Conservation (phyloP, 2,329 filamentous ascomycete genomes). For the Colletotrichum camelliae region DNA sequence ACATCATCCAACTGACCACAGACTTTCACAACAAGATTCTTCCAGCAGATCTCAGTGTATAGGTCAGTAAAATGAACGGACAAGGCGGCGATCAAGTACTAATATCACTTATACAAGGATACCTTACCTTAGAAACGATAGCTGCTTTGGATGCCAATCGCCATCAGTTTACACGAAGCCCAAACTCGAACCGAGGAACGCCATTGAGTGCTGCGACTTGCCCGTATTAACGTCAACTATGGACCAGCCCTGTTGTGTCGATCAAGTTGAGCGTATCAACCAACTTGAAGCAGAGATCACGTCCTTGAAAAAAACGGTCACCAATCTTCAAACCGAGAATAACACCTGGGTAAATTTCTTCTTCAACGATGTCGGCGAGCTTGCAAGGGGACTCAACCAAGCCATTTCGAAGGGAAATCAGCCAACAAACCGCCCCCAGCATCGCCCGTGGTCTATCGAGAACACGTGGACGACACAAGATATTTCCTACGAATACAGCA, state of each 20-base stretch:
- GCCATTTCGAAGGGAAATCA: not conserved
- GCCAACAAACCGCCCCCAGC: not conserved
- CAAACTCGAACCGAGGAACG: not conserved
- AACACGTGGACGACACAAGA: not conserved
- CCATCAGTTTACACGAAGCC: not conserved
- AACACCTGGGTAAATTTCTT: not conserved
- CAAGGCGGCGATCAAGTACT: not conserved
- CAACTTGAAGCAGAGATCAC: not conserved
- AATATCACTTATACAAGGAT: not conserved
- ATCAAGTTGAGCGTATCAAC: too few species aligned
- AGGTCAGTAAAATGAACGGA: not conserved
- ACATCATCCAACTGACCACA: not conserved
- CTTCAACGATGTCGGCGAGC: not conserved
- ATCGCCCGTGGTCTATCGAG: not conserved
- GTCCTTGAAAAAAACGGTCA: not conserved
- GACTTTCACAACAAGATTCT: not conserved
- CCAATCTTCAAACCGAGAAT: not conserved
- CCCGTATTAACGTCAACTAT: not conserved
- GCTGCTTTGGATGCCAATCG: not conserved
- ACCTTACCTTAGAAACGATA: not conserved
- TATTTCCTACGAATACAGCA: too few species aligned
- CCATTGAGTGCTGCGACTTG: not conserved
- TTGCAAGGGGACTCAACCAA: not conserved
- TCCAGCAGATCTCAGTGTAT: not conserved
- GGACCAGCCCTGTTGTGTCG: too few species aligned